phyloP scores from a whole-genome alignment of 495 filamentous ascomycete genomes.

The Trichoderma asperelloides region DNA sequence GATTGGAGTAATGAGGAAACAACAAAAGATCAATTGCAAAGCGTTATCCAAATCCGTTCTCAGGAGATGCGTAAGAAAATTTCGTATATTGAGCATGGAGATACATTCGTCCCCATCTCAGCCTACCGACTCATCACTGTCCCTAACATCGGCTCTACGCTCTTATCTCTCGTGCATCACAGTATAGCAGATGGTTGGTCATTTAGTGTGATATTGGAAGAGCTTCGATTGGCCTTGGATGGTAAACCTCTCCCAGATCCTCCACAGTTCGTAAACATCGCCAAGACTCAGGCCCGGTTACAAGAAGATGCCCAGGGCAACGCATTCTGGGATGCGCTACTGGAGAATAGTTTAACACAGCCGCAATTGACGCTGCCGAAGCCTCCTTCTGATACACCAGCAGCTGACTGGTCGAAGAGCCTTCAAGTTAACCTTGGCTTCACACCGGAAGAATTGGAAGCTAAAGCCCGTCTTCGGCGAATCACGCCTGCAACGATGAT shows the following conservation, averaged over 20 bases:
- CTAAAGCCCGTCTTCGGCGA: not conserved
- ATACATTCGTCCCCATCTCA: not conserved
- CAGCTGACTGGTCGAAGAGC: not conserved
- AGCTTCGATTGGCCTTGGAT: not conserved
- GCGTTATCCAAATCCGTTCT: not conserved
- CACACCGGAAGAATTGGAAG: not conserved
- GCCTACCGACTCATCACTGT: not conserved
- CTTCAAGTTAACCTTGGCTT: not conserved
- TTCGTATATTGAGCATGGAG: not conserved
- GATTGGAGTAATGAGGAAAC: not conserved
- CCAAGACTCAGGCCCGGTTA: not conserved
- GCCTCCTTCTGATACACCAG: not conserved
- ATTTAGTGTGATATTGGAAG: not conserved
- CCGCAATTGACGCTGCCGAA: not conserved
- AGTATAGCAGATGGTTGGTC: not conserved
- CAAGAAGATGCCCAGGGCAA: not conserved
- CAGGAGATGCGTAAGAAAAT: not conserved
- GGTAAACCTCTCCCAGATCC: not conserved
- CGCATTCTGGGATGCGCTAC: not conserved
- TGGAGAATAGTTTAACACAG: not conserved
- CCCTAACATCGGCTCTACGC: not conserved
- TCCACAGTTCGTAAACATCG: not conserved
- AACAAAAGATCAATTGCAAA: not conserved
- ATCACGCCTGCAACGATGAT: not conserved
- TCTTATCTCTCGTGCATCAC: not conserved